Evolutionary conservation across 2,329 filamentous ascomycete species (phyloP).

Genomic region (Emmonsiellopsis sp.): DNA sequence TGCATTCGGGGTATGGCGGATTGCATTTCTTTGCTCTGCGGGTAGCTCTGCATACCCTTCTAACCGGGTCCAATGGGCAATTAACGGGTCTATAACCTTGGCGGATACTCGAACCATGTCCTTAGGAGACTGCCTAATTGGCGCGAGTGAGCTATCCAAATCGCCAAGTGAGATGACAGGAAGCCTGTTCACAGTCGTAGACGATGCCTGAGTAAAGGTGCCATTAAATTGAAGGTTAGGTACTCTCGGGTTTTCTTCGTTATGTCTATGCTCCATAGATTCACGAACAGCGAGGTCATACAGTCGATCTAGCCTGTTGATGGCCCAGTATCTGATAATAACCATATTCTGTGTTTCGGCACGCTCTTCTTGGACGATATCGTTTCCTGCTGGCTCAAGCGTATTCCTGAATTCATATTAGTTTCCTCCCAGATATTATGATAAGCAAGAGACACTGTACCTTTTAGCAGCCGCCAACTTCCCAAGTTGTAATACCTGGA

Average conservation of each 20-base stretch:
- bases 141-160: constrained; percentile 22
- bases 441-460: constrained; percentile 9
- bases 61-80: constrained; percentile 20
- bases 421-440: background rate
- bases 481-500: constrained; percentile 30
- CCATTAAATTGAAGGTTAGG: constrained; percentile 7
- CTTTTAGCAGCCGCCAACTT: constrained; percentile 20
- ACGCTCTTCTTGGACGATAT: constrained; percentile 29
- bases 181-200: constrained; percentile 16
- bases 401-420: constrained; percentile 9
- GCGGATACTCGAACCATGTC: constrained; percentile 31
- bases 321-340: constrained; percentile 34
- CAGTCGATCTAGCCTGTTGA: constrained; percentile 27
- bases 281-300: constrained; percentile 29
- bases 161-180: constrained; percentile 24
- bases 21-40: constrained; percentile 4
- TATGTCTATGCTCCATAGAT: constrained; percentile 17
- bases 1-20: constrained; percentile 8
- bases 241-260: constrained; percentile 12
- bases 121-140: constrained; percentile 25
- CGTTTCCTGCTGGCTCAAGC: constrained; percentile 15
- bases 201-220: constrained; percentile 7
- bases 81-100: constrained; percentile 23
- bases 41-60: constrained; percentile 9
- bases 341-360: constrained; percentile 34